Conservation (phyloP, 1,284 basidiomycete species). For the Rhodotorula sp. region DNA sequence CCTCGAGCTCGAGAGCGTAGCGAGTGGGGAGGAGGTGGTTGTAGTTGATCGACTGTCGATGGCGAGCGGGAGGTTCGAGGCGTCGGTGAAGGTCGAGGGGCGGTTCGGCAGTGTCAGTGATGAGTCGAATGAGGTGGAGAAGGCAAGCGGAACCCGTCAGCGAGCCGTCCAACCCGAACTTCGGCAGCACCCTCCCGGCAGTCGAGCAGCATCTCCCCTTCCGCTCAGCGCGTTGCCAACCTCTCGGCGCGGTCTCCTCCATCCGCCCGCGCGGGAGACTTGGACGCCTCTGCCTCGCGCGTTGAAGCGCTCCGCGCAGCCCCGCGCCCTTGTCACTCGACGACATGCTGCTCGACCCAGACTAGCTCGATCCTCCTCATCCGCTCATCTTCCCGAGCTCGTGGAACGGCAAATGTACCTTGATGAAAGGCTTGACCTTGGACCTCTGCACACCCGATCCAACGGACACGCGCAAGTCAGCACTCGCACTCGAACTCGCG, state of each 20-base stretch:
- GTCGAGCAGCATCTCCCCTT: constrained; percentile 7
- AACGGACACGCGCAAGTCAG: too few species aligned
- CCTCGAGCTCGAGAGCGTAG: constrained; percentile 90
- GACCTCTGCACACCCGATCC: neutral
- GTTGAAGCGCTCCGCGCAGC: neutral
- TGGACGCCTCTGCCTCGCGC: too few species aligned
- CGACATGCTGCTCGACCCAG: neutral
- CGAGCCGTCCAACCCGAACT: neutral
- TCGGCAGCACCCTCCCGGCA: neutral
- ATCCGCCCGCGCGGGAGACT: too few species aligned
- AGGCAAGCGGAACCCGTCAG: neutral
- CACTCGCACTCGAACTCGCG: neutral
- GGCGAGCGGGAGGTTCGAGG: neutral
- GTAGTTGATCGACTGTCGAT: constrained; percentile 78
- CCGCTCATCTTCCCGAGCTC: neutral
- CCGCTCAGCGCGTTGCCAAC: too few species aligned
- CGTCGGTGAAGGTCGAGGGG: neutral
- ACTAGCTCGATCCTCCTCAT: neutral
- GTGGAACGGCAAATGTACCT: constrained; percentile 59
- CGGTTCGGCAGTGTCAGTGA: too few species aligned
- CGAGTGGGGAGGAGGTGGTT: constrained; percentile 96
- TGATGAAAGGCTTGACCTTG: constrained; percentile 92
- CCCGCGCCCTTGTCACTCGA: neutral
- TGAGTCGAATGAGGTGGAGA: neutral
- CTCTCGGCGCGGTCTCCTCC: too few species aligned